Base-by-base conservation (phyloP, 805 yeast genomes). In the Candida pini region DNA sequence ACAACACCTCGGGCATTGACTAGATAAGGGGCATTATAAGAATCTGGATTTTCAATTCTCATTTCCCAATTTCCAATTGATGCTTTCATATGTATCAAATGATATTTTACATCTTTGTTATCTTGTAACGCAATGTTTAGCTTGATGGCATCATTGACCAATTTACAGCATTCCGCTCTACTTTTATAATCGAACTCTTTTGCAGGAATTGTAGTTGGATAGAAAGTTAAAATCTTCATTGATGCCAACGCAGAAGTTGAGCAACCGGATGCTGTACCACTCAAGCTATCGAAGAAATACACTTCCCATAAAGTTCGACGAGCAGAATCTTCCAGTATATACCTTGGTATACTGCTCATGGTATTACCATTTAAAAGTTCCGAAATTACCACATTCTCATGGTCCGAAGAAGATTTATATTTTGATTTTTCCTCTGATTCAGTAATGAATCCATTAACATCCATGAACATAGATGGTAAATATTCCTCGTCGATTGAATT, bases 211-310 rank as follows among this genome's bases (percentile, higher is more conserved):
- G 40, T 36, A 0, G 48, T 41, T 3, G 78, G 78, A 43, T 54
- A 71, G 1, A 59, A 41, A 4, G 65, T 59, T n/a, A 56, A 48
- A 24, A 66, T 53, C 20, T 58, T 53, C 1, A 56, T 34, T 3
- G 59, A 48, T 2, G 71, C 63, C 12, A 73, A 41, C 9, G 51
- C 45, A 2, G 76, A 68, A 10, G 61, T 48, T 1, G 73, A 53
- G 31, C 55, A 58, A 9, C 77, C 78, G 32, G 72, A 73, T 1
- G 78, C 74, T 6, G 76, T 71, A 1, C 77, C 78, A 39, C 70
- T 68, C 24, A 71, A 56, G 8, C 72, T 68, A 48, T 72, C 78
- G 33, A 72, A 58, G 45, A 70, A 72, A 44, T 68, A 66, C 5
- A 70, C 46, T 36, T 72, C 78, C 78, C 78, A 72, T 40, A 69